Evolutionary conservation across 768 basidiomycete genomes (phyloP), one percentile per base, ranked within the genome.

Genomic region (Hysterangium stoloniferum): DNA sequence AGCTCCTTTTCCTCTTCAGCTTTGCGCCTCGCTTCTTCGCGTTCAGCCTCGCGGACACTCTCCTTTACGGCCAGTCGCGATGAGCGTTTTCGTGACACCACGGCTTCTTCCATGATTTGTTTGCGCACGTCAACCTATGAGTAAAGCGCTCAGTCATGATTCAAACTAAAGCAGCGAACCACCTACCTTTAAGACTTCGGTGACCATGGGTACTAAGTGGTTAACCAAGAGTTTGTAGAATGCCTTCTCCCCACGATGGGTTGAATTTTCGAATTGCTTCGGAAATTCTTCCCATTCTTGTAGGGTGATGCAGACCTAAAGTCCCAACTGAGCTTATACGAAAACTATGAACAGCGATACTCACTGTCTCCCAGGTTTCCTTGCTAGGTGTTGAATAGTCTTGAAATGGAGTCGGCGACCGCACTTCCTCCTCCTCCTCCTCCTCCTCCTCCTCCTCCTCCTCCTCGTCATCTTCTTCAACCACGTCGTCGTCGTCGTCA

Each of bases 61-160:
- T 95, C 92, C 57, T 80, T 84, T 33, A 82, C 68, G 3, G 89
- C 86, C 52, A 96, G 80, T 28, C 94, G 85, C 15, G 89, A 89
- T 0, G 92, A 95, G 20, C 93, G 84, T 64, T 97, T 96, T 53
- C 93, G 81, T 53, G 88, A 86, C 22, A 79, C 76, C 11, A 93
- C 68, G 1, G 87, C 86, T 56, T 86, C 84, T 54, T 88, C 84
- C 45, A 86, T 42, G 19, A 41, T 53, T 12, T 72, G 77, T 20
- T 74, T 72, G 61, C 80, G 79, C 31, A 71, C 74, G 59, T 83
- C 77, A 27, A 72, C 49, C 49, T 66, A 66, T 85, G 80, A 87
- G 60, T 47, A 28, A 51, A 42, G 37, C 37, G 12, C 58, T 58
- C 8, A 53, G 49, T 41, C 29, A 19, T 24, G 40, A 45, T 37